Percentiles rank a stretch among this genome's conserved stretches.
These are phyloP conservation scores for Circinella umbellata DNA, from an alignment of 371 early-diverging fungal genomes.

Conservation along the genomic window DNA sequence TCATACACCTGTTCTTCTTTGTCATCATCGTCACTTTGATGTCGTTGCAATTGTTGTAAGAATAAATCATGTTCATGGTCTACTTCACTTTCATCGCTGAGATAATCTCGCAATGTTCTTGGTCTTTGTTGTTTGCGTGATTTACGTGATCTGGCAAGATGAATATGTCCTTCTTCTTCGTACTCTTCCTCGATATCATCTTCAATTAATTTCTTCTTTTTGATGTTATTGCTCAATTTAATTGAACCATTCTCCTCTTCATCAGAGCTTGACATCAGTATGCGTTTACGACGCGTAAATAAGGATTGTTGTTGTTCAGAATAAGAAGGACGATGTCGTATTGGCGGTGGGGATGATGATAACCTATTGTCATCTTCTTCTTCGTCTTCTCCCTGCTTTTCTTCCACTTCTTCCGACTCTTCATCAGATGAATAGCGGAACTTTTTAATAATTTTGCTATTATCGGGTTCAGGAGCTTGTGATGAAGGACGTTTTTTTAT, in stretches of 20 bases:
- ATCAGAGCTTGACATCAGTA: background rate
- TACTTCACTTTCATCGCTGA: constrained; percentile 48
- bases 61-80: constrained; percentile 48
- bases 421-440: constrained; percentile 1
- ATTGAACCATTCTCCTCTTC: background rate
- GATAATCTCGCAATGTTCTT: constrained; percentile 49
- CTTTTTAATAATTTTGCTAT: background rate
- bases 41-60: constrained; percentile 52
- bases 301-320: background rate
- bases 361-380: background rate
- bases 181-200: background rate
- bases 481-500: constrained; percentile 41
- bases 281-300: background rate
- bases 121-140: constrained; percentile 2
- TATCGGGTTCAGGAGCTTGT: background rate
- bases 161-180: background rate
- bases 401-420: constrained; percentile 13
- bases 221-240: background rate
- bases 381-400: background rate
- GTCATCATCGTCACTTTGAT: constrained; percentile 28
- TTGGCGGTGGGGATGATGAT: background rate
- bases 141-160: background rate
- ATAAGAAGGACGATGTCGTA: background rate
- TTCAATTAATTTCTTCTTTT: background rate
- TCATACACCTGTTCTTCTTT: background rate